Evolutionary conservation across 768 basidiomycete species (phyloP).

Genomic region (Floccularia luteovirens): DNA sequence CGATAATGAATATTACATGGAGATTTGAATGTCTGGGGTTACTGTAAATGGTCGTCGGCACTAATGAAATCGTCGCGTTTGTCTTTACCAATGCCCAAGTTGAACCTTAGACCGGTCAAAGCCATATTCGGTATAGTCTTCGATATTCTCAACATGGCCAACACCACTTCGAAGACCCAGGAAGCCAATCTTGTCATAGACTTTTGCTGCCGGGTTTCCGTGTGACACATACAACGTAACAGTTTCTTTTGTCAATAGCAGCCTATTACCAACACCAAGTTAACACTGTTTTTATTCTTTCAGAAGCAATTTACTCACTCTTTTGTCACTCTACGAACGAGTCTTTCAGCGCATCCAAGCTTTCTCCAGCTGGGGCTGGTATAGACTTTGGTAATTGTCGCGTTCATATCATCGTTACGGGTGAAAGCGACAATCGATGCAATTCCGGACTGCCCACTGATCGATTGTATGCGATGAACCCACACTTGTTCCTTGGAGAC

Average conservation of each 20-base stretch:
- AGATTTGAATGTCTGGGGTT: too few species aligned
- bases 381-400: constrained; percentile 68
- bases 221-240: constrained; percentile 66
- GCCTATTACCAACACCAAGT: constrained; percentile 21
- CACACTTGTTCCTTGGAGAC: constrained; percentile 44
- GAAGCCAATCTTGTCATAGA: constrained; percentile 66
- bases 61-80: too few species aligned
- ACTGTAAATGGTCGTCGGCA: too few species aligned
- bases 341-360: constrained; percentile 50
- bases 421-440: constrained; percentile 68
- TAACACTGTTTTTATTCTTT: not conserved
- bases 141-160: constrained; percentile 28
- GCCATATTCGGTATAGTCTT: constrained; percentile 56
- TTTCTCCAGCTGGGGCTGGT: constrained; percentile 47
- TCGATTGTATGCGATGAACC: constrained; percentile 43
- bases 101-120: constrained; percentile 38
- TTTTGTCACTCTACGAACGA: constrained; percentile 50
- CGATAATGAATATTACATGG: too few species aligned
- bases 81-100: constrained; percentile 71
- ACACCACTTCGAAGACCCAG: constrained; percentile 32
- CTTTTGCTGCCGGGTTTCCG: constrained; percentile 39
- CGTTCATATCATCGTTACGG: constrained; percentile 45
- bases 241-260: constrained; percentile 27
- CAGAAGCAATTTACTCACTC: constrained; percentile 33
- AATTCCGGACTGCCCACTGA: constrained; percentile 23